Evolutionary conservation across 306 rosid genomes (phyloP), one percentile per base, ranked within the genome.

Genomic region (Carpinus fangiana): DNA sequence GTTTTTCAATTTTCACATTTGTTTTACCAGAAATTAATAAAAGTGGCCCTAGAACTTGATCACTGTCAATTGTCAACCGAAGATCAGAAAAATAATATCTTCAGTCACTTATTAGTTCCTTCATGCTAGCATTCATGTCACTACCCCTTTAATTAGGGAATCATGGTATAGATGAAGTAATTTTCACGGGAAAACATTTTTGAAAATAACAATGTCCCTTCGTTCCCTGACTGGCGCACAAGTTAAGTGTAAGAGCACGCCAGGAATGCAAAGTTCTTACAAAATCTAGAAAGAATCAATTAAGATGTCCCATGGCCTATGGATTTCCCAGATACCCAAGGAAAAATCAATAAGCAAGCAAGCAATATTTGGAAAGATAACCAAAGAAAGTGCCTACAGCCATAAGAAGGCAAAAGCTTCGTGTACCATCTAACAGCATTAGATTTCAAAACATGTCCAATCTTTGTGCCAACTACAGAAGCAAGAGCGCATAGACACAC

Each of bases 401-500:
- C 73, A 54, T 50, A 80, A 54, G 65, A 59, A 38, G 43, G 6
- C 38, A n/a, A 0, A 65, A 65, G 28, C 11, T 12, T 1, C n/a
- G n/a, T 36, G 12, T 18, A 67, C 47, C 28, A 26, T 64, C n/a
- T 36, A 26, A 34, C 68, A 13, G 60, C 53, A 76, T 62, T 61
- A 57, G 5, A 52, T 53, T 72, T 75, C 70, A 53, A 56, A 76
- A 47, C 70, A 65, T 61, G 73, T 34, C 20, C 68, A 48, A 52
- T 41, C 51, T 70, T n/a, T 36, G n/a, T 57, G 72, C 73, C 73
- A 52, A 80, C 34, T 56, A 76, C 61, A 83, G 72, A 43, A 47
- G 51, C 66, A 66, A 80, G 70, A 48, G 65, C 21, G 53, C 62
- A 55, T 50, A 75, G 46, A 43, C 23, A 79, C n/a, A 50, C 72